Evolutionary conservation across 2,329 filamentous ascomycete genomes (phyloP), one percentile per base, ranked within the genome.

Genomic region (Nannizziopsis arthrosporioides): DNA sequence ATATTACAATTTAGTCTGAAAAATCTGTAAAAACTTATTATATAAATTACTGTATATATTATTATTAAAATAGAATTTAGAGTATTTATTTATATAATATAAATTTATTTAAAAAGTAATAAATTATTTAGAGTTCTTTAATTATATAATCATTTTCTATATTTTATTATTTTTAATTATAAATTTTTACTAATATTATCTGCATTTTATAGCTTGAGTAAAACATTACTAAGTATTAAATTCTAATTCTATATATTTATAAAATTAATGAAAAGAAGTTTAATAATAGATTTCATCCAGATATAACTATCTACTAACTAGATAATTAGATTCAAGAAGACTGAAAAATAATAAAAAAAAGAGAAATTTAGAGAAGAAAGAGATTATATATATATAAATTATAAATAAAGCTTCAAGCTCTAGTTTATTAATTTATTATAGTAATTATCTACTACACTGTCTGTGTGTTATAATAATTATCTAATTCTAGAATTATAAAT

Each of bases 201-300:
- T 8, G 10, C 40, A 11, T 8, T 45, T 38, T n/a, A 14, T 37
- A 51, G 44, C 19, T 51, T 2, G 3, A 36, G 10, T 15, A 41
- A 11, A 44, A 17, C 2, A 51, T 48, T n/a, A 27, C 14, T 2
- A 45, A 48, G 39, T 51, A 51, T 17, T 6, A 48, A 3, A 38
- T 51, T 39, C n/a, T 35, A 12, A 30, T 31, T 10, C 9, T 10
- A n/a, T 48, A 51, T 48, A 48, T 35, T 5, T 51, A 48, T 15
- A 51, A 51, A 17, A 48, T 45, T 39, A 37, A 51, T 48, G 41
- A 51, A 22, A 51, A 51, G 43, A 44, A 30, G 18, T 41, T 47
- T 17, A n/a, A n/a, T n/a, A n/a, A n/a, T n/a, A n/a, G n/a, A n/a
- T n/a, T n/a, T n/a, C n/a, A n/a, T n/a, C n/a, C n/a, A n/a, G n/a